These are phyloP conservation scores for Aspergillus sp. DNA, from an alignment of 2,329 filamentous ascomycete species.

Conservation along the genomic window DNA sequence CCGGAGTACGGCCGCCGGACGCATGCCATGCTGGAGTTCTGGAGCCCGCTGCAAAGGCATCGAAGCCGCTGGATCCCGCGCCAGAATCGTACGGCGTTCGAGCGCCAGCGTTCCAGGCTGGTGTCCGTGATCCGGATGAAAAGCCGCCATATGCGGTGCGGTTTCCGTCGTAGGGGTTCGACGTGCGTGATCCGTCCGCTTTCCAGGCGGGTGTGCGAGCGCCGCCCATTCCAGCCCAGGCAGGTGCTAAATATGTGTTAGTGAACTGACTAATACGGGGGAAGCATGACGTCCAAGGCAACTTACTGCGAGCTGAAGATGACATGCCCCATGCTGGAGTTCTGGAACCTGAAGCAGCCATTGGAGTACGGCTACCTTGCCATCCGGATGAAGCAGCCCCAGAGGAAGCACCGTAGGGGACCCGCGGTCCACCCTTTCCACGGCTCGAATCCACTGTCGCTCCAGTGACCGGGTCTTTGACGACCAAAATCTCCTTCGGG, in stretches of 20 bases:
- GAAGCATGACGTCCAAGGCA: background rate
- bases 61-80: conserved; percentile 65
- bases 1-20: conserved; percentile 46
- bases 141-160: conserved; percentile 70
- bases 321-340: conserved; percentile 72
- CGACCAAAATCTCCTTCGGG: conserved; percentile 73
- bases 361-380: conserved; percentile 68
- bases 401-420: conserved; percentile 48
- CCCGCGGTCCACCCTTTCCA: conserved; percentile 41
- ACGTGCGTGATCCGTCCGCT: conserved; percentile 56
- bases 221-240: conserved; percentile 44
- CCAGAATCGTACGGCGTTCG: conserved; percentile 67
- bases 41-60: conserved; percentile 65
- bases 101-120: conserved; percentile 74
- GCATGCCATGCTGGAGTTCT: conserved; percentile 72
- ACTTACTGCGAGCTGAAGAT: conserved; percentile 60
- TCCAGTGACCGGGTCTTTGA: conserved; percentile 78
- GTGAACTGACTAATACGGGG: conserved; percentile 8
- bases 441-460: conserved; percentile 70
- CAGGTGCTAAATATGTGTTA: conserved; percentile 35
- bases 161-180: conserved; percentile 64
- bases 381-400: conserved; percentile 53
- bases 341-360: conserved; percentile 58
- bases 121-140: conserved; percentile 60
- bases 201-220: conserved; percentile 52